Conservation (phyloP, 768 basidiomycete genomes). For the Phaffia tasmanica region DNA sequence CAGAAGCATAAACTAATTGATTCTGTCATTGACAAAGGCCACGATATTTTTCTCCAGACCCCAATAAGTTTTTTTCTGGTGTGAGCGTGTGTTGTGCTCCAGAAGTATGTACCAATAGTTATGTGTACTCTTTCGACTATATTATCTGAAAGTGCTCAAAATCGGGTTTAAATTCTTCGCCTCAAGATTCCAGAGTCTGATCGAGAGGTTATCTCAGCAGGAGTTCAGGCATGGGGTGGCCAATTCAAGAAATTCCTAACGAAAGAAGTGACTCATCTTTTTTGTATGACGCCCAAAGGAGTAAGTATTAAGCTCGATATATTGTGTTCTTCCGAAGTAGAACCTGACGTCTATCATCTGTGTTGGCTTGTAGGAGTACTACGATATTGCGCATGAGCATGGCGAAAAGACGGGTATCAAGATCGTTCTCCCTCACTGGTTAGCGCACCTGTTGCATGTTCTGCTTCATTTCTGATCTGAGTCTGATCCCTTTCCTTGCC, state of each 20-base stretch:
- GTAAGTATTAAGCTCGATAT: slow-evolving; percentile 24
- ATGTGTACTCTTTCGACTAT: neutral
- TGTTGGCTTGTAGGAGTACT: slow-evolving; percentile 38
- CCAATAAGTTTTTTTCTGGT: slow-evolving; percentile 3
- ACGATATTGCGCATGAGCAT: slow-evolving; percentile 28
- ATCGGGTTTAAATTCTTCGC: neutral
- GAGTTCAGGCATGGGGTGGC: slow-evolving; percentile 65
- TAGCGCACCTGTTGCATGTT: neutral
- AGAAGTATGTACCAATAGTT: too few species aligned
- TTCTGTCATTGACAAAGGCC: neutral
- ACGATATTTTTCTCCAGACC: slow-evolving; percentile 2
- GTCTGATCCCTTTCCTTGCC: too few species aligned
- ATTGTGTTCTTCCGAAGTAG: neutral
- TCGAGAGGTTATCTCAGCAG: slow-evolving; percentile 59
- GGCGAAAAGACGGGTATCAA: slow-evolving; percentile 45
- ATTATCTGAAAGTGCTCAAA: too few species aligned
- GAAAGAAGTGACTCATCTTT: slow-evolving; percentile 76
- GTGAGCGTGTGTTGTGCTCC: slow-evolving; percentile 2
- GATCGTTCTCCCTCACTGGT: slow-evolving; percentile 83
- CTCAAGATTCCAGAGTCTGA: slow-evolving; percentile 52
- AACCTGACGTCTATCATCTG: neutral
- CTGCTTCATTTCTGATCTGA: too few species aligned
- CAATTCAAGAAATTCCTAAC: slow-evolving; percentile 68
- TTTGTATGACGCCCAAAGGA: slow-evolving; percentile 45
- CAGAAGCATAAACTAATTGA: too few species aligned